Percentiles rank a stretch among this genome's conserved stretches.
Conservation (phyloP, 495 filamentous ascomycete genomes). For the Podospora australis region DNA sequence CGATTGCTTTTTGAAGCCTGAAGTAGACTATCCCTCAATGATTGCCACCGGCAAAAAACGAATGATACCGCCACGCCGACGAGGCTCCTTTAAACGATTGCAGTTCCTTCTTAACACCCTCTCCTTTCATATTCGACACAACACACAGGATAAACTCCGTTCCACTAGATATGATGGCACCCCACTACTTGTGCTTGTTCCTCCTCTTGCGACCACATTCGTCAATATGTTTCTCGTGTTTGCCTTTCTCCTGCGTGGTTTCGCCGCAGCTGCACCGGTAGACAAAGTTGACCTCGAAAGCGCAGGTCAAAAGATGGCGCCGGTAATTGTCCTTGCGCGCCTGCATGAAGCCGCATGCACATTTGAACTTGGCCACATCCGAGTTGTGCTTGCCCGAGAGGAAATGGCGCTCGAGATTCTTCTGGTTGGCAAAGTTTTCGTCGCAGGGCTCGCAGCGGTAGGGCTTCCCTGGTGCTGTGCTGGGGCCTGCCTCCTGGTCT, state of each 20-base stretch:
- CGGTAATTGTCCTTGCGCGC: constrained; percentile 9
- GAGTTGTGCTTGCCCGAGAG: background rate
- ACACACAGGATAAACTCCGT: too few species aligned
- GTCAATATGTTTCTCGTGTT: constrained; percentile 1
- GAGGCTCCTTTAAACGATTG: too few species aligned
- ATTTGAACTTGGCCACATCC: background rate
- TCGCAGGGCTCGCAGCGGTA: constrained; percentile 25
- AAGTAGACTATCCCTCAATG: too few species aligned
- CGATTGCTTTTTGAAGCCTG: too few species aligned
- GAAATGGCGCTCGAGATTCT: constrained; percentile 4
- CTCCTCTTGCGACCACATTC: constrained; percentile 1
- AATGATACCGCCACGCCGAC: too few species aligned
- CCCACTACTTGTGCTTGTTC: background rate
- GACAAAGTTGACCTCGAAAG: background rate
- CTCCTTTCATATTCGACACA: too few species aligned
- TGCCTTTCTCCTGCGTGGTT: background rate
- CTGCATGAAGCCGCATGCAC: background rate
- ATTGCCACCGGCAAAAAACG: too few species aligned
- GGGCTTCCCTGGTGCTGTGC: background rate
- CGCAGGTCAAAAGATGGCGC: constrained; percentile 3
- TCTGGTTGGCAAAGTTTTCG: constrained; percentile 1
- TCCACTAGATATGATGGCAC: too few species aligned
- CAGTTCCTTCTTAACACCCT: too few species aligned
- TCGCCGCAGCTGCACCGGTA: constrained; percentile 6
- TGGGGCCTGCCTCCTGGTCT: background rate